A percentile compares a stretch with the other conserved stretches of the same genome.
Evolutionary conservation across 495 filamentous ascomycete genomes (phyloP).

Genomic region (Penicillium coprophilum): DNA sequence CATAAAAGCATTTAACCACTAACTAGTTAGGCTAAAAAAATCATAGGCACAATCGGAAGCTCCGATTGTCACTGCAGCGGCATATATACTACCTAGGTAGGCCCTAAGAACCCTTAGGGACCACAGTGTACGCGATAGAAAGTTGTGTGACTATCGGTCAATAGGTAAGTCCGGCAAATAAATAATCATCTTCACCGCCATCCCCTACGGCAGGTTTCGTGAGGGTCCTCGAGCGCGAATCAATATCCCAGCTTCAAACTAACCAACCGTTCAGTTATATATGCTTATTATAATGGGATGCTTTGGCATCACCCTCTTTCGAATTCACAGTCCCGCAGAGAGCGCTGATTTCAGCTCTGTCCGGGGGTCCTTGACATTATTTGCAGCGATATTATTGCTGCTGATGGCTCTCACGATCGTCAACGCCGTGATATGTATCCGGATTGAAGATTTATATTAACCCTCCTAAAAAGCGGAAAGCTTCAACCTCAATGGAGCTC

Average conservation of each 20-base stretch:
- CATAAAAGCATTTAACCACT: too few relatives aligned
- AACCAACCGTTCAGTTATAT: slow-evolving; percentile 13
- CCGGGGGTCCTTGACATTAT: slow-evolving; percentile 21
- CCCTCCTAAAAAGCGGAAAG: slow-evolving; percentile 1
- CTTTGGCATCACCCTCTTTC: slow-evolving; percentile 12
- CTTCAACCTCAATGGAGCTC: slow-evolving; percentile 5
- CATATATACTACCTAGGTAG: too few relatives aligned
- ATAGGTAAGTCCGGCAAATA: too few relatives aligned
- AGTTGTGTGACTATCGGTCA: too few relatives aligned
- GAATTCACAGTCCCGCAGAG: slow-evolving; percentile 1
- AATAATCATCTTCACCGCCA: too few relatives aligned
- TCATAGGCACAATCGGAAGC: too few relatives aligned
- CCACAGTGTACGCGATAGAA: too few relatives aligned
- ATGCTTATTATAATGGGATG: slow-evolving; percentile 17
- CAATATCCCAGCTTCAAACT: not conserved
- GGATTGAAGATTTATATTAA: slow-evolving; percentile 21
- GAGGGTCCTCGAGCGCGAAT: not conserved
- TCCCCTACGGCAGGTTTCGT: too few relatives aligned
- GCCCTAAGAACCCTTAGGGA: too few relatives aligned
- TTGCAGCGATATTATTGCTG: slow-evolving; percentile 16
- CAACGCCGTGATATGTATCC: slow-evolving; percentile 23
- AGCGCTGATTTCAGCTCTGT: slow-evolving; percentile 11
- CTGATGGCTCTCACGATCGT: slow-evolving; percentile 16
- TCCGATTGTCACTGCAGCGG: too few relatives aligned
- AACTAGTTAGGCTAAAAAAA: too few relatives aligned